phyloP scores from a whole-genome alignment of 768 basidiomycete genomes.

The Amanita rimosa region DNA sequence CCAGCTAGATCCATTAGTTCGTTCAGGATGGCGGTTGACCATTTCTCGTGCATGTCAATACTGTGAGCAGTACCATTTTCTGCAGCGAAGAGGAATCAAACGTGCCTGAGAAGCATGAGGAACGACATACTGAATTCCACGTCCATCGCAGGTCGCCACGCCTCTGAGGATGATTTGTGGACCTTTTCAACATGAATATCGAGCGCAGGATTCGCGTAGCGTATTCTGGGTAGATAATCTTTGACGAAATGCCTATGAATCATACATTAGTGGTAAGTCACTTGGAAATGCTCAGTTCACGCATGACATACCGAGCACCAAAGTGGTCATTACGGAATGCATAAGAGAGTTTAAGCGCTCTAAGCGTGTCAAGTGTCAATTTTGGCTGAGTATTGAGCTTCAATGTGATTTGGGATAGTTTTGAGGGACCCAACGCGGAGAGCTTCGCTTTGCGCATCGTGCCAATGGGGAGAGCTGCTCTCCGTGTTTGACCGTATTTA shows the following conservation, averaged over 20 bases:
- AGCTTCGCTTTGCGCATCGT: slow-evolving; percentile 14
- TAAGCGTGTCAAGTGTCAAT: slow-evolving; percentile 37
- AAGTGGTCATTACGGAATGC: slow-evolving; percentile 62
- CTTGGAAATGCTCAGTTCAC: background rate
- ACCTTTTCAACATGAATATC: slow-evolving; percentile 47
- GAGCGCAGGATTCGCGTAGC: slow-evolving; percentile 61
- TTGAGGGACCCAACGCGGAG: slow-evolving; percentile 32
- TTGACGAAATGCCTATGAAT: slow-evolving; percentile 60
- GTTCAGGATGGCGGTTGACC: slow-evolving; percentile 54
- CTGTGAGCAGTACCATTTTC: slow-evolving; percentile 37
- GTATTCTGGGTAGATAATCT: slow-evolving; percentile 69
- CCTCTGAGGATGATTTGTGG: slow-evolving; percentile 39
- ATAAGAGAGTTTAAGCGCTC: slow-evolving; percentile 40
- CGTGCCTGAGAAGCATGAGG: background rate
- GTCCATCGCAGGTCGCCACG: slow-evolving; percentile 50
- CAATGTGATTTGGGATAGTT: slow-evolving; percentile 41
- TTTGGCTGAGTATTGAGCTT: slow-evolving; percentile 40
- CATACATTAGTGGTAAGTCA: background rate
- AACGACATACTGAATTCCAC: slow-evolving; percentile 48
- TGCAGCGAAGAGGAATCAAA: slow-evolving; percentile 12
- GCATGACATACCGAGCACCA: slow-evolving; percentile 45
- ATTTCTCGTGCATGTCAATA: slow-evolving; percentile 53
- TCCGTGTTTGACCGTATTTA: slow-evolving; percentile 3
- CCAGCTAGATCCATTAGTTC: slow-evolving; percentile 65
- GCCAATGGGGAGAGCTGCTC: background rate